Percentiles rank a stretch among this genome's conserved stretches.
Conservation (phyloP, 805 yeast genomes). For the Schizosaccharomyces osmophilus region DNA sequence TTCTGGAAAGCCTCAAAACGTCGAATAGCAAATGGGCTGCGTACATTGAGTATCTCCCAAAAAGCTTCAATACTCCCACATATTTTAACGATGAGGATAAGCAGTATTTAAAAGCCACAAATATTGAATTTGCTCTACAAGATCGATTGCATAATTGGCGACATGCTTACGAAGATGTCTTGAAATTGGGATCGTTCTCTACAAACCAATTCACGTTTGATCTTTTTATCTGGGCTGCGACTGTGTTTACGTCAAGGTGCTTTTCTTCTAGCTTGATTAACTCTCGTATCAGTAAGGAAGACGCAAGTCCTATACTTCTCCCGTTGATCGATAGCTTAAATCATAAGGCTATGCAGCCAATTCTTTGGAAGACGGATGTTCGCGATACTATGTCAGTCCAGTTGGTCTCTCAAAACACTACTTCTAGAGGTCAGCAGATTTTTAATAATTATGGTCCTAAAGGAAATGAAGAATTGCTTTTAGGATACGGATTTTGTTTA, state of each 20-base stretch:
- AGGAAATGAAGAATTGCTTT: slow-evolving; percentile 56
- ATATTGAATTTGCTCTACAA: slow-evolving; percentile 31
- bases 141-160: slow-evolving; percentile 22
- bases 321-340: slow-evolving; percentile 65
- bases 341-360: slow-evolving; percentile 36
- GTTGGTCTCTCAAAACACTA: slow-evolving; percentile 13
- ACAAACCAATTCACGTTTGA: slow-evolving; percentile 5
- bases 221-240: slow-evolving; percentile 41
- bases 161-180: slow-evolving; percentile 31
- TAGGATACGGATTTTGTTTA: slow-evolving; percentile 61
- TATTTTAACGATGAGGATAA: slow-evolving; percentile 36
- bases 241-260: slow-evolving; percentile 50
- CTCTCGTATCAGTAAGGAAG: slow-evolving; percentile 15
- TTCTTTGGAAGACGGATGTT: slow-evolving; percentile 30
- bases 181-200: slow-evolving; percentile 6
- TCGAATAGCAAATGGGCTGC: slow-evolving; percentile 16
- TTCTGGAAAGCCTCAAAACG: neutral
- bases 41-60: slow-evolving; percentile 27
- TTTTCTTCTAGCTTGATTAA: slow-evolving; percentile 44
- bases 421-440: slow-evolving; percentile 24
- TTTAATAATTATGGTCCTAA: slow-evolving; percentile 73
- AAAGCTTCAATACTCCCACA: slow-evolving; percentile 33
- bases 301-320: slow-evolving; percentile 32
- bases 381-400: slow-evolving; percentile 6
- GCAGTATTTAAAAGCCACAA: slow-evolving; percentile 36